Conservation (phyloP, 345 rosid genomes). For the Eucalyptus rudis region DNA sequence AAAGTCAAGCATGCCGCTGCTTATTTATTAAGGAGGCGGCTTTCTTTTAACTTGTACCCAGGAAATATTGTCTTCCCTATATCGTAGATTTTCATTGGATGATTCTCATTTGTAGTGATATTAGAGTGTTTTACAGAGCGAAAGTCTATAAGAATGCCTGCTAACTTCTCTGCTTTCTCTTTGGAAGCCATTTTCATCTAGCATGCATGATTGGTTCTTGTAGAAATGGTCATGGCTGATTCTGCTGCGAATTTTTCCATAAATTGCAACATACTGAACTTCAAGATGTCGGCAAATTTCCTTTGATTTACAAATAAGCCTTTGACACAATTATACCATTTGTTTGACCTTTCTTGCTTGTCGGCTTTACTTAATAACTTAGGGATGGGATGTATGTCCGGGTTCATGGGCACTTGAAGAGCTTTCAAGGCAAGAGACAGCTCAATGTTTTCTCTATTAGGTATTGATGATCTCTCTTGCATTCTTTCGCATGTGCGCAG, state of each 20-base stretch:
- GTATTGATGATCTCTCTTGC: constrained; percentile 9
- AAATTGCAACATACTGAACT: neutral
- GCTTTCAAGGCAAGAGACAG: constrained; percentile 60
- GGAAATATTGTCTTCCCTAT: neutral
- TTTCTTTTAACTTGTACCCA: neutral
- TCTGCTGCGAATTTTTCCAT: neutral
- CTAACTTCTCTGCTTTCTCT: neutral
- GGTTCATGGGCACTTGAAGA: constrained; percentile 70
- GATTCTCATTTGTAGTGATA: neutral
- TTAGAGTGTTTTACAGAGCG: neutral
- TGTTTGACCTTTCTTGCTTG: neutral
- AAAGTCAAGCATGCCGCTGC: neutral
- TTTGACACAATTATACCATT: neutral
- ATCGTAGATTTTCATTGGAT: neutral
- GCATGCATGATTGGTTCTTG: neutral
- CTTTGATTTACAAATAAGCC: neutral
- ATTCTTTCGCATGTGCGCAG: neutral
- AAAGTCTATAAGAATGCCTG: neutral
- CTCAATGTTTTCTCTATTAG: constrained; percentile 65
- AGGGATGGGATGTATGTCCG: constrained; percentile 89
- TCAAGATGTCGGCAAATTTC: neutral
- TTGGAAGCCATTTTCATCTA: neutral
- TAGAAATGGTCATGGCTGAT: neutral
- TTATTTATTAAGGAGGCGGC: neutral
- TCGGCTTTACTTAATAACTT: neutral